Evolutionary conservation across 805 yeast species (phyloP).

Genomic region (Myxozyma lipomycoides): DNA sequence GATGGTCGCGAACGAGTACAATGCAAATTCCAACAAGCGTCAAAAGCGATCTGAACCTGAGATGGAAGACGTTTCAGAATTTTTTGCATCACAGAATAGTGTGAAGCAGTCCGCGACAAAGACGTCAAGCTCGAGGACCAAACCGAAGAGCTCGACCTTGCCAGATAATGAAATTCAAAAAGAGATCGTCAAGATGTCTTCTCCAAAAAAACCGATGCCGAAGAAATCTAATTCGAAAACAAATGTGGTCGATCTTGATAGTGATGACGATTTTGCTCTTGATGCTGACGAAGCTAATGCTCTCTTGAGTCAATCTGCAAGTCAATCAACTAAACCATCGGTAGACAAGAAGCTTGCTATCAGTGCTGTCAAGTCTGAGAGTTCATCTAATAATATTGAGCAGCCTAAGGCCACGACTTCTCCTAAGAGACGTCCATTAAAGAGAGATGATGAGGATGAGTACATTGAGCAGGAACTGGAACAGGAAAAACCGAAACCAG

Average conservation of each 20-base stretch:
- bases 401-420: background rate
- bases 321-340: background rate
- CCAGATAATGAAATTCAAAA: too few species aligned
- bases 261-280: background rate
- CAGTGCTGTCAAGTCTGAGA: too few species aligned
- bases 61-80: background rate
- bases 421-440: background rate
- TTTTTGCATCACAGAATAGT: background rate
- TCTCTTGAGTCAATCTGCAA: conserved; percentile 1
- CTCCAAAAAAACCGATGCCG: background rate
- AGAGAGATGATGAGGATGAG: background rate
- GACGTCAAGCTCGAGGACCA: too few species aligned
- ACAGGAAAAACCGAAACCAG: background rate
- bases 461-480: background rate
- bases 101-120: background rate
- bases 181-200: too few species aligned
- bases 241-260: too few species aligned
- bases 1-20: background rate
- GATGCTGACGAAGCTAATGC: conserved; percentile 10
- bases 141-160: too few species aligned
- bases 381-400: background rate
- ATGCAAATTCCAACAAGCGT: background rate
- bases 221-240: background rate
- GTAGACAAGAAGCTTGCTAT: too few species aligned
- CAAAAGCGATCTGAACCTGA: background rate